These are phyloP conservation scores for Phytophthora fragariaefolia DNA, from an alignment of 352 stramenopile genomes.

Conservation along the genomic window DNA sequence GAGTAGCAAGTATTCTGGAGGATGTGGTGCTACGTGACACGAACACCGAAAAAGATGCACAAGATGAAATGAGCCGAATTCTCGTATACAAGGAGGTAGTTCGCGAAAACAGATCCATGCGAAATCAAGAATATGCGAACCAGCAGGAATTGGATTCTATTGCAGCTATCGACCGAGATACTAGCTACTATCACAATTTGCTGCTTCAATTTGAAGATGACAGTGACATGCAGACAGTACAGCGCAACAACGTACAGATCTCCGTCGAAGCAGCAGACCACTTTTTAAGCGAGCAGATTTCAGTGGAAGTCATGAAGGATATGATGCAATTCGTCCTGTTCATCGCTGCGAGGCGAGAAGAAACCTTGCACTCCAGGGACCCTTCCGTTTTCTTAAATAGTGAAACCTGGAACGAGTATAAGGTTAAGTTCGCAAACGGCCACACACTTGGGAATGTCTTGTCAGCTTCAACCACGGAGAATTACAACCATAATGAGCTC, in stretches of 20 bases:
- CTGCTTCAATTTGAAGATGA: constrained; percentile 74
- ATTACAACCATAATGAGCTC: constrained; percentile 15
- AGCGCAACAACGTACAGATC: constrained; percentile 38
- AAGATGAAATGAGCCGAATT: constrained; percentile 53
- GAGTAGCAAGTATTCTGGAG: constrained; percentile 50
- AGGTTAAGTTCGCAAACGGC: constrained; percentile 50
- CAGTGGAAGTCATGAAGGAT: constrained; percentile 45
- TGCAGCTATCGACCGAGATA: constrained; percentile 61
- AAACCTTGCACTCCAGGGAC: constrained; percentile 48
- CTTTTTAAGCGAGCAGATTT: constrained; percentile 57
- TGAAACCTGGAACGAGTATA: constrained; percentile 64
- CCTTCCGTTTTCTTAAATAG: constrained; percentile 46
- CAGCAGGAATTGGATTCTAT: constrained; percentile 54
- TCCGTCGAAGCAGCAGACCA: constrained; percentile 46
- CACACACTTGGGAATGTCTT: not conserved
- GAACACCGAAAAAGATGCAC: constrained; percentile 50
- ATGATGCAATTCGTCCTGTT: constrained; percentile 67
- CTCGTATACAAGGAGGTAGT: constrained; percentile 74
- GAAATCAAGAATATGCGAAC: constrained; percentile 55
- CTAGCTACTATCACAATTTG: constrained; percentile 54
- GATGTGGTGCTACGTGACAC: constrained; percentile 54
- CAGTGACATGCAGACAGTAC: constrained; percentile 47
- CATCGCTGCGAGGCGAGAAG: constrained; percentile 56
- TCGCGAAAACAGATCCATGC: constrained; percentile 60
- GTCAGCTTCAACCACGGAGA: constrained; percentile 5